These are phyloP conservation scores for Pochonia chlamydosporia DNA, from an alignment of 2,329 filamentous ascomycete species.

Conservation along the genomic window DNA sequence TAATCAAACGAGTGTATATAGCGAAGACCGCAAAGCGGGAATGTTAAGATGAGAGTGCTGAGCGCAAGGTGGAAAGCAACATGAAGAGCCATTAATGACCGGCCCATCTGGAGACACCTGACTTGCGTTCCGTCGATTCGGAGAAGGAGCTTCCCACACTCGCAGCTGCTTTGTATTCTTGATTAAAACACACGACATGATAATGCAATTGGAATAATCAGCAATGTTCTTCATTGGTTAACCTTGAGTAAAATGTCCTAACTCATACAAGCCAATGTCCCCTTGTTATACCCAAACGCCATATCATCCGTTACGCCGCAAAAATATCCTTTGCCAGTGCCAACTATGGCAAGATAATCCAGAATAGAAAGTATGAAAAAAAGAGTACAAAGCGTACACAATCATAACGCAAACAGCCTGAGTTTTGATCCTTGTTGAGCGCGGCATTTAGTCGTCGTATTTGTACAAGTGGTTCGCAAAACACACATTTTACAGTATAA, in stretches of 20 bases:
- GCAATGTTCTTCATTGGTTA: not conserved
- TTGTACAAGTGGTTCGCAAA: conserved; percentile 1
- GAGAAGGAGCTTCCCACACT: not conserved
- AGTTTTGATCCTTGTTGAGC: not conserved
- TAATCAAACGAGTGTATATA: too few relatives aligned
- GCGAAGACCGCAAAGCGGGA: too few relatives aligned
- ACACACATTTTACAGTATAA: not conserved
- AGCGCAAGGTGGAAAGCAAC: too few relatives aligned
- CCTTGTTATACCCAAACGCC: conserved; percentile 1
- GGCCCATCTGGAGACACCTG: too few relatives aligned
- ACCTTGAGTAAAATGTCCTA: not conserved
- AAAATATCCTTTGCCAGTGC: conserved; percentile 10
- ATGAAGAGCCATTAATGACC: too few relatives aligned
- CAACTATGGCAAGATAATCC: not conserved
- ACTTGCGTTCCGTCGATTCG: too few relatives aligned
- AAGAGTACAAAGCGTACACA: not conserved
- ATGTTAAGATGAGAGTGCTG: too few relatives aligned
- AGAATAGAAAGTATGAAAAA: not conserved
- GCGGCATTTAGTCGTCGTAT: not conserved
- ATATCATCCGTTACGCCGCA: conserved; percentile 7
- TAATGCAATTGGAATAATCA: not conserved
- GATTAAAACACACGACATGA: not conserved
- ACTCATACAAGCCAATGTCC: not conserved
- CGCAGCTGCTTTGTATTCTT: not conserved
- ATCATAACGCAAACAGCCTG: not conserved